Evolutionary conservation across 148 eudicot species (phyloP).

Genomic region (Cornus suecica): DNA sequence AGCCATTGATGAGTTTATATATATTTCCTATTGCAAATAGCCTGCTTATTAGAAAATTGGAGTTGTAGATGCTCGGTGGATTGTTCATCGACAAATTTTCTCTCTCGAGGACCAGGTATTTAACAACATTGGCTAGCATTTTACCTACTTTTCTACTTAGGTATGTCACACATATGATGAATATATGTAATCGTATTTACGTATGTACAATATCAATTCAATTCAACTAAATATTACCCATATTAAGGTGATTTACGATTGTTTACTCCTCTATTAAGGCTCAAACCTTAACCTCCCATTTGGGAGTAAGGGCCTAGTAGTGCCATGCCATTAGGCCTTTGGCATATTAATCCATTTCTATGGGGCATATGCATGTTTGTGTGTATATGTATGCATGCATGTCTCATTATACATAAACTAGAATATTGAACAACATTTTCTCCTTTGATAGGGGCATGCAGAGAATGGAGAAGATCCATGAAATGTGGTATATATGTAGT

Average conservation of each 20-base stretch:
- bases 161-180: not conserved
- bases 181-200: not conserved
- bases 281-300: too few relatives aligned
- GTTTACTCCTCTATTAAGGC: too few relatives aligned
- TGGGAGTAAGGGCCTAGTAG: too few relatives aligned
- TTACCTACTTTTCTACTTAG: too few relatives aligned
- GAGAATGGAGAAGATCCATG: slow-evolving; percentile 28
- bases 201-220: not conserved
- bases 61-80: slow-evolving; percentile 92
- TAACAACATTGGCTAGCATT: not conserved
- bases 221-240: too few relatives aligned
- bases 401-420: not conserved
- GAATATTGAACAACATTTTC: not conserved
- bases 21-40: slow-evolving; percentile 30
- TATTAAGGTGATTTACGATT: too few relatives aligned
- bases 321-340: too few relatives aligned
- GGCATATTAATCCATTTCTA: too few relatives aligned
- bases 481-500: slow-evolving; percentile 40
- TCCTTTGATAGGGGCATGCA: slow-evolving; percentile 26
- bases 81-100: slow-evolving; percentile 69
- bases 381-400: not conserved
- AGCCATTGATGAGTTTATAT: not conserved
- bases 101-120: slow-evolving; percentile 79
- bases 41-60: slow-evolving; percentile 89
- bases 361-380: not conserved